A percentile compares a stretch with the other conserved stretches of the same genome.
Evolutionary conservation across 805 yeast genomes (phyloP).

Genomic region (Candida piceae): DNA sequence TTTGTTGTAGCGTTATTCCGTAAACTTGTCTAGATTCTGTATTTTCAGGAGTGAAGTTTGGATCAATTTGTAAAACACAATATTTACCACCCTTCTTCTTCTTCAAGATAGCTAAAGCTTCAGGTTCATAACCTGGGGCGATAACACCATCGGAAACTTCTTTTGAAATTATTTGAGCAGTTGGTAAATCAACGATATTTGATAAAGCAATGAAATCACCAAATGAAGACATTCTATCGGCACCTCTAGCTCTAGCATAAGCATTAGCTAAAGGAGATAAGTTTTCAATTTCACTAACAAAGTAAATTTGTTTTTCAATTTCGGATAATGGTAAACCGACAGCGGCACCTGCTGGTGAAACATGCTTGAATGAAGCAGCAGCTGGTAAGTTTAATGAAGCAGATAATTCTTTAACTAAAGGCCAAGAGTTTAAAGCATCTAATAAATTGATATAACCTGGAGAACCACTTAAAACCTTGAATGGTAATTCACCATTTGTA

Average conservation of each 20-base stretch:
- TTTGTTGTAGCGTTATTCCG: constrained; percentile 93
- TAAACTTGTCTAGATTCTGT: constrained; percentile 91
- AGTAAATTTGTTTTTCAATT: constrained; percentile 89
- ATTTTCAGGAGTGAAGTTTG: constrained; percentile 78
- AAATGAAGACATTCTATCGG: constrained; percentile 98
- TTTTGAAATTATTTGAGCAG: constrained; percentile 94
- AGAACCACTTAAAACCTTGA: constrained; percentile 88
- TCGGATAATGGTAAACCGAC: constrained; percentile 92
- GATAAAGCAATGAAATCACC: constrained; percentile 98
- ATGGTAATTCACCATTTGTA: constrained; percentile 81
- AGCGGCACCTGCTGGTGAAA: constrained; percentile 98
- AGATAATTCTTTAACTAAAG: constrained; percentile 92
- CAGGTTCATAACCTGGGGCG: constrained; percentile 95
- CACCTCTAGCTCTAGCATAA: constrained; percentile 99
- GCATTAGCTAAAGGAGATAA: constrained; percentile 96
- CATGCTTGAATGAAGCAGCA: constrained; percentile 98
- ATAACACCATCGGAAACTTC: constrained; percentile 98
- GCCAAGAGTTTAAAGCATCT: constrained; percentile 98
- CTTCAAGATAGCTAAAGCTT: constrained; percentile 81
- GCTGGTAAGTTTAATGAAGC: constrained; percentile 95
- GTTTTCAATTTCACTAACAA: constrained; percentile 91
- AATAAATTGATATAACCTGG: constrained; percentile 97
- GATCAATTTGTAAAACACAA: constrained; percentile 94
- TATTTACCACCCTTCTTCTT: constrained; percentile 97
- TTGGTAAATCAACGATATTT: constrained; percentile 91